Evolutionary conservation across 2,329 filamentous ascomycete species (phyloP), one percentile per base, ranked within the genome.

Genomic region (Cordyceps cateniannulata): DNA sequence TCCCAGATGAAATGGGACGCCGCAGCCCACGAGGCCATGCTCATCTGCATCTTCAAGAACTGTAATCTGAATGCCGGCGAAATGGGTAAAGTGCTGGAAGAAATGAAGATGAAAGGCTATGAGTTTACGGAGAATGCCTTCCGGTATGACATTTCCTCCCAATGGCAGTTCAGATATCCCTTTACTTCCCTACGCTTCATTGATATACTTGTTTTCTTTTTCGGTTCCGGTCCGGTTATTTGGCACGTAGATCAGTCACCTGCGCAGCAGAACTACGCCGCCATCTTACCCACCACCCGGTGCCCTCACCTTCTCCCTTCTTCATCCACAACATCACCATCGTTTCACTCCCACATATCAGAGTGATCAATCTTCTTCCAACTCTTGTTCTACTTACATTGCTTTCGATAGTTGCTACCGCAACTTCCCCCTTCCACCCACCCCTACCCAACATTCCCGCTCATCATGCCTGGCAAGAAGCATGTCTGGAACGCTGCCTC

Each of bases 21-120:
- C 5, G 68, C 70, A 9, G 71, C 75, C 20, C 77, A 81, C 50
- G 69, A 77, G 62, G 76, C 77, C 45, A 75, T 82, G 47, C 71
- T 82, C 40, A 60, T 75, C 7, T 73, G 72, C 29, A 62, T 81
- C 25, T 67, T 77, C n/a, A 70, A 73, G 27, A 68, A 73, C 7
- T 64, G 76, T 59, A 73, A 70, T 42, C 71, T 76, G 2, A 68
- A 63, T 2, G 44, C 63, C 0, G 66, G 66, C 1, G 70, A 76
- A 12, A 75, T 72, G 65, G 48, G 66, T 24, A 69, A 72, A n/a
- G 68, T 80, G 7, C 71, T 78, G 66, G 66, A 66, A 0, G 67
- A 77, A 5, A 68, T 81, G 44, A 65, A 69, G 0, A 67, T 63
- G 6, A 70, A 71, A 60, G 77, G 76, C 10, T 78, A 80, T 59